Evolutionary conservation across 164 flowering plant genomes (phyloP).

Genomic region (grape (Vitis vinifera)): ASM3070453v1 NC_081812.1:14463001-14463500

Average conservation of each 20-base stretch:
- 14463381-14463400: no score
- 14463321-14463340: no score
- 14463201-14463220: conserved; percentile 61
- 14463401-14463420: no score
- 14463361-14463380: no score
- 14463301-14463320: not conserved
- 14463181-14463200: conserved; percentile 39
- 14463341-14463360: no score
- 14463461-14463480: no score
- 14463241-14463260: conserved; percentile 34
- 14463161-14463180: conserved; percentile 40
- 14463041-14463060: not conserved
- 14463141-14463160: conserved; percentile 55
- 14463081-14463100: conserved; percentile 13
- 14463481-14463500: no score
- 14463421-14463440: no score
- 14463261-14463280: not conserved
- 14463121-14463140: conserved; percentile 69
- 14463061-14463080: conserved; percentile 7
- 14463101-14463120: conserved; percentile 55
- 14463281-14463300: not conserved
- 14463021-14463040: not conserved
- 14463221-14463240: conserved; percentile 64
- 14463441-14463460: no score
- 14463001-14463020: not conserved